A percentile compares a stretch with the other conserved stretches of the same genome.
Evolutionary conservation across 768 basidiomycete genomes (phyloP).

Genomic region (Hygrophorus pudorinus): DNA sequence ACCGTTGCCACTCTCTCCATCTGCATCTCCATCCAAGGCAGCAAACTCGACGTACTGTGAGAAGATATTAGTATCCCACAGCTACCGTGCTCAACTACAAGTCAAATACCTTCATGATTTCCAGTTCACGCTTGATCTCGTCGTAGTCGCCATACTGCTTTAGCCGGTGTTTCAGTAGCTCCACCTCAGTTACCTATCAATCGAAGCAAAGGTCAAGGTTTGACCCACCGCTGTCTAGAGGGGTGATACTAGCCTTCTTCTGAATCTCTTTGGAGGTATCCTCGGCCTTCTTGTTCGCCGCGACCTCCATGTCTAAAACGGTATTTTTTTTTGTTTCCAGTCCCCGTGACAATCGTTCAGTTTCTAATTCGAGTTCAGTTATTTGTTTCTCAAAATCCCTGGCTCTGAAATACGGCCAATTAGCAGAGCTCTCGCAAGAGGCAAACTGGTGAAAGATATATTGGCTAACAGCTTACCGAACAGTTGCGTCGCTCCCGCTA

Average conservation of each 20-base stretch:
- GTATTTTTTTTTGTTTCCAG: slow-evolving; percentile 51
- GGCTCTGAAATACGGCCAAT: slow-evolving; percentile 34
- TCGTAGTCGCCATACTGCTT: slow-evolving; percentile 82
- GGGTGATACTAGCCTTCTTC: slow-evolving; percentile 30
- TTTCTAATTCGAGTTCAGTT: slow-evolving; percentile 66
- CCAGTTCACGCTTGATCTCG: slow-evolving; percentile 94
- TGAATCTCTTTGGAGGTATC: slow-evolving; percentile 51
- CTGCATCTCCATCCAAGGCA: slow-evolving; percentile 70
- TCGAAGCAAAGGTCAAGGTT: not conserved
- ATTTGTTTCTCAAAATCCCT: slow-evolving; percentile 66
- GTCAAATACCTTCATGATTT: slow-evolving; percentile 85
- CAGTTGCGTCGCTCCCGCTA: slow-evolving; percentile 63
- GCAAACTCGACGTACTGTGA: slow-evolving; percentile 91
- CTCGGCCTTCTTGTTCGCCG: slow-evolving; percentile 42
- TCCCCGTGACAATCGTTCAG: slow-evolving; percentile 54
- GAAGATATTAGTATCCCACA: not conserved
- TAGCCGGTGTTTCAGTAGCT: slow-evolving; percentile 57
- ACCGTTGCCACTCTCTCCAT: slow-evolving; percentile 35
- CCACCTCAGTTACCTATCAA: slow-evolving; percentile 52
- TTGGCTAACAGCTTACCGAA: slow-evolving; percentile 37
- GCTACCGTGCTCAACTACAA: not conserved
- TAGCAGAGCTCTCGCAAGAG: slow-evolving; percentile 3
- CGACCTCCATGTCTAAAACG: slow-evolving; percentile 36
- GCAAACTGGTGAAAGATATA: not conserved
- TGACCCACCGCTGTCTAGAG: not conserved